A percentile compares a stretch with the other conserved stretches of the same genome.
Conservation (phyloP, 495 filamentous ascomycete species). For the Penicillium crystallinum region DNA sequence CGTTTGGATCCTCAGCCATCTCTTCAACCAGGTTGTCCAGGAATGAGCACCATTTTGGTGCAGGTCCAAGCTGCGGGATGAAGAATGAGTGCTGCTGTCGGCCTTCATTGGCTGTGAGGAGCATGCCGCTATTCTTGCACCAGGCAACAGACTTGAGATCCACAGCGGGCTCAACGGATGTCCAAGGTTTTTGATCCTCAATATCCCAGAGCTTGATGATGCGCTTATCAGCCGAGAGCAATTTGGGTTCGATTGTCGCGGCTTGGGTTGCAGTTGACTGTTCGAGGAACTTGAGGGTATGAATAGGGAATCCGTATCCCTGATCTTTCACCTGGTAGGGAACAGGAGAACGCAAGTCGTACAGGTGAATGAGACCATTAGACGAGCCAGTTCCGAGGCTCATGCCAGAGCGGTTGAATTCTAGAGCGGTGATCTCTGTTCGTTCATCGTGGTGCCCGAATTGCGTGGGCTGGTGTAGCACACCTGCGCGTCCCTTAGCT, state of each 20-base stretch:
- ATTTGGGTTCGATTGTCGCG: conserved; percentile 67
- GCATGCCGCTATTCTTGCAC: conserved; percentile 82
- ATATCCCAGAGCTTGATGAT: conserved; percentile 98
- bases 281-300: conserved; percentile 80
- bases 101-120: conserved; percentile 94
- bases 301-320: conserved; percentile 91
- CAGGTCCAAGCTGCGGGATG: conserved; percentile 87
- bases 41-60: conserved; percentile 94
- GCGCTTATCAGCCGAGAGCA: conserved; percentile 85
- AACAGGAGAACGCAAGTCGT: conserved; percentile 84
- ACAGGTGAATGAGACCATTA: conserved; percentile 82
- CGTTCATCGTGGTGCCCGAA: conserved; percentile 44
- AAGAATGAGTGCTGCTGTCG: conserved; percentile 91
- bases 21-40: conserved; percentile 96
- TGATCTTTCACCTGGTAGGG: conserved; percentile 89
- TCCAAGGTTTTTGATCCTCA: conserved; percentile 77
- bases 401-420: conserved; percentile 81
- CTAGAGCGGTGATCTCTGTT: conserved; percentile 77
- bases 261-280: conserved; percentile 60
- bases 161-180: conserved; percentile 88
- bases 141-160: conserved; percentile 90
- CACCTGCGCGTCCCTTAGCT: conserved; percentile 72
- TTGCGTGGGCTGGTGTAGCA: conserved; percentile 52
- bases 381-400: conserved; percentile 85
- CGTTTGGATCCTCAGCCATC: conserved; percentile 79